These are phyloP conservation scores for Megacollybia marginata DNA, from an alignment of 768 basidiomycete species.

Conservation along the genomic window DNA sequence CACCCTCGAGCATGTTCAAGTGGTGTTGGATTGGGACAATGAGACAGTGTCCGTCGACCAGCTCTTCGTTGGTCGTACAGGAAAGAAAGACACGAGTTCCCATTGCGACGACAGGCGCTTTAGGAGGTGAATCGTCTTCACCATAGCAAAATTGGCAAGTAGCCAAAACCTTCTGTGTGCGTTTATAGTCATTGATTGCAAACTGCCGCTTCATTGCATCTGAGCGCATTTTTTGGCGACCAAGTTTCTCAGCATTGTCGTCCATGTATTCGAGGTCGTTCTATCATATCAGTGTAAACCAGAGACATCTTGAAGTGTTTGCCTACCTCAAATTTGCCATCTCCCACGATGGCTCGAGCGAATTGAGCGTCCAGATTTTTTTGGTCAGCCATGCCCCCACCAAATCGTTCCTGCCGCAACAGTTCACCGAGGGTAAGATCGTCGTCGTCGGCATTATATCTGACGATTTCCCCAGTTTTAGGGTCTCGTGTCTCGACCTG, in stretches of 20 bases:
- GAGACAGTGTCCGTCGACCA: conserved; percentile 87
- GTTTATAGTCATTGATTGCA: conserved; percentile 93
- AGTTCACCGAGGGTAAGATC: conserved; percentile 80
- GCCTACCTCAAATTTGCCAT: conserved; percentile 78
- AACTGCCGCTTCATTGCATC: conserved; percentile 97
- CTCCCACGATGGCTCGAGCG: conserved; percentile 80
- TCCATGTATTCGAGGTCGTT: conserved; percentile 93
- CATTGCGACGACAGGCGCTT: conserved; percentile 83
- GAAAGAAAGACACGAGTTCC: conserved; percentile 89
- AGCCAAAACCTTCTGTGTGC: conserved; percentile 85
- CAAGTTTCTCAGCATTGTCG: conserved; percentile 90
- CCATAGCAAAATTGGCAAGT: conserved; percentile 84
- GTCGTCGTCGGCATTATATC: conserved; percentile 91
- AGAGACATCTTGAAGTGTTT: not conserved
- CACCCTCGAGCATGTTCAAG: conserved; percentile 83
- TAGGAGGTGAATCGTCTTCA: conserved; percentile 88
- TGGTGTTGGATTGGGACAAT: conserved; percentile 97
- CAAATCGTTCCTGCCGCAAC: conserved; percentile 87
- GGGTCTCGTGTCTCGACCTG: conserved; percentile 86
- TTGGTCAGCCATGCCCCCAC: conserved; percentile 84
- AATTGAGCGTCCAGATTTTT: conserved; percentile 89
- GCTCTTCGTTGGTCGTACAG: conserved; percentile 79
- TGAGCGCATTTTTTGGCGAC: conserved; percentile 89
- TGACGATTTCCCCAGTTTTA: conserved; percentile 83
- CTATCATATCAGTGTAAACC: conserved; percentile 25